These are phyloP conservation scores for Nakaseomyces glabratus DNA, from an alignment of 1,139 yeast species.

Conservation along the genomic window DNA sequence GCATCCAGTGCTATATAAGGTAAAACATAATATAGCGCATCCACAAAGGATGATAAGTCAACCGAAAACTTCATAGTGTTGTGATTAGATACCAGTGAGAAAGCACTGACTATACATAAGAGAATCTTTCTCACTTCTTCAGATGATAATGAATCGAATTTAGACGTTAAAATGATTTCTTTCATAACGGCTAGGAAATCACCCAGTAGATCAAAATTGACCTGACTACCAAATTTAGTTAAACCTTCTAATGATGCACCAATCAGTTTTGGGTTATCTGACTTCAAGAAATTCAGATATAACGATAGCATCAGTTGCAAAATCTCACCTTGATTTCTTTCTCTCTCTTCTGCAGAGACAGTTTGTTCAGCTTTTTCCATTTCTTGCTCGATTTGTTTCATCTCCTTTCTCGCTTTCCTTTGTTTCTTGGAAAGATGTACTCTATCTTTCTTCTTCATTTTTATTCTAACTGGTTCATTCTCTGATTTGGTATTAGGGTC, in stretches of 20 bases:
- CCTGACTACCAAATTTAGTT: conserved; percentile 83
- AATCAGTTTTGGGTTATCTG: conserved; percentile 55
- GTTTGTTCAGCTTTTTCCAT: conserved; percentile 80
- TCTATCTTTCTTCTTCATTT: conserved; percentile 73
- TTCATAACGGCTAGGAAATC: conserved; percentile 83
- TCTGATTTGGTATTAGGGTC: conserved; percentile 50
- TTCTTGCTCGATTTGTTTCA: conserved; percentile 81
- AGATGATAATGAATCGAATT: conserved; percentile 36
- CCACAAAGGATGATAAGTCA: conserved; percentile 63
- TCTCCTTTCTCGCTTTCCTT: conserved; percentile 76
- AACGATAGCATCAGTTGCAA: conserved; percentile 61
- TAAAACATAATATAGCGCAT: conserved; percentile 58
- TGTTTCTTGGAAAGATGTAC: conserved; percentile 84
- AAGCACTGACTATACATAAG: conserved; percentile 82
- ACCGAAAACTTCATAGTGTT: conserved; percentile 53
- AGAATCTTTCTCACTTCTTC: conserved; percentile 54
- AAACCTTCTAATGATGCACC: conserved; percentile 88
- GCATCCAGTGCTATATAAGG: conserved; percentile 67
- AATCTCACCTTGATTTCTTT: conserved; percentile 74
- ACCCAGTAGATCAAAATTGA: conserved; percentile 84
- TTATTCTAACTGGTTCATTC: conserved; percentile 39
- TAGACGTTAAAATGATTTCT: conserved; percentile 58
- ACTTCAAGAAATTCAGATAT: conserved; percentile 68
- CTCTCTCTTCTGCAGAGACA: conserved; percentile 79
- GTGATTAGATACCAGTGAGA: conserved; percentile 73